Base-by-base conservation (phyloP, 129 eudicot species). In the Flaveria robusta region DNA sequence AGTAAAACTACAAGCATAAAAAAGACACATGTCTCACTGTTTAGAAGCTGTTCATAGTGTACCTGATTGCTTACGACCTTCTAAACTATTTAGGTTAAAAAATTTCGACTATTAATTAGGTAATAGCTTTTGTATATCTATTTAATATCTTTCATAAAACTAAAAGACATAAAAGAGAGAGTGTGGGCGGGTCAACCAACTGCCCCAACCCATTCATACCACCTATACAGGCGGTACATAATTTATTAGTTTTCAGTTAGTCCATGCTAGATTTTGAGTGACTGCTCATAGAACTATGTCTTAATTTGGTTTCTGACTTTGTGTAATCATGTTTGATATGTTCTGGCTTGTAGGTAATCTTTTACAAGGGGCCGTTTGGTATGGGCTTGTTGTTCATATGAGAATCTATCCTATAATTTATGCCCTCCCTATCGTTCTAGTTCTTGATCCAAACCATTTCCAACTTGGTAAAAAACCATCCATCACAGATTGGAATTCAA, bases 301-400 rank as follows among this genome's bases (percentile, higher is more conserved):
- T 34, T 66, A 37, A 22, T 18, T 34, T 14, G 19, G 56, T 39
- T 66, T 5, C 39, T 34, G 39, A 34, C 39, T 34, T 67, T 2
- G 27, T 23, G 39, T 66, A 63, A 31, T 1, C 45, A 63, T 31
- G 29, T 60, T 26, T 18, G 2, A 4, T 70, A 18, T 27, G 24
- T 81, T 68, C 69, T 71, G 64, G 23, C 46, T 60, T 75, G 58
- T 83, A 95, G 99, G 92, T 60, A 72, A 74, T 62, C 73, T 91
- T 29, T 55, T 81, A 22, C 99, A 94, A 78, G 99, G 97, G 62
- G 93, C 97, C 34, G 46, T 91, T 74, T 94, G 97, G 97, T 94
- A 89, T 63, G 99, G 99, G 76, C 93, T 94, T 63, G 91, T 94
- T 79, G 99, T 94, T 77, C 99, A 94, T 80, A 71, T 94, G 86